Conservation (phyloP, 192 early-diverging fungal species). For the Entomortierella chlamydospora region DNA sequence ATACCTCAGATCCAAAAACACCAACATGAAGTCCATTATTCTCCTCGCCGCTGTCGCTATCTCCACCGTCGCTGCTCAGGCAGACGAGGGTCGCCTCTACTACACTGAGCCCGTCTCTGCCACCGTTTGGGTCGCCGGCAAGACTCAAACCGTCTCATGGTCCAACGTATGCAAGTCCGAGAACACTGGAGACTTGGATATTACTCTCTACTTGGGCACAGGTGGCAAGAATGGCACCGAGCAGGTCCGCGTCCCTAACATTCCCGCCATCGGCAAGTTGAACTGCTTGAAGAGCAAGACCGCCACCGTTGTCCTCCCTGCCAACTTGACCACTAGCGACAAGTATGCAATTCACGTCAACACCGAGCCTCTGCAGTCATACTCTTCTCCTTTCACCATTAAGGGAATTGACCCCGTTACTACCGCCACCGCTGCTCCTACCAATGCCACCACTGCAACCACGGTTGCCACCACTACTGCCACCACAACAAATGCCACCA, state of each 20-base stretch:
- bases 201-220: constrained; percentile 40
- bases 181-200: constrained; percentile 32
- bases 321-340: constrained; percentile 42
- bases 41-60: constrained; percentile 34
- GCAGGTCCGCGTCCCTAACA: constrained; percentile 31
- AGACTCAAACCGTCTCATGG: constrained; percentile 40
- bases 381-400: constrained; percentile 36
- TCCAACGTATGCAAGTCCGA: constrained; percentile 29
- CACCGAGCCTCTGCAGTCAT: constrained; percentile 41
- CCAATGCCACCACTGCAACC: background rate
- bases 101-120: constrained; percentile 32
- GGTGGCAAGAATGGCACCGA: constrained; percentile 42
- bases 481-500: background rate
- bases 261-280: constrained; percentile 19
- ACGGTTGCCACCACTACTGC: background rate
- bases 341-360: constrained; percentile 33
- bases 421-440: constrained; percentile 3
- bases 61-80: constrained; percentile 42
- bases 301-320: constrained; percentile 29
- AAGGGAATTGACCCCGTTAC: constrained; percentile 26
- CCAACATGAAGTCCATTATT: constrained; percentile 35
- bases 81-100: constrained; percentile 44
- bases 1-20: background rate
- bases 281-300: constrained; percentile 42
- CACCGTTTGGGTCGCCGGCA: constrained; percentile 45